Conservation (phyloP, 768 basidiomycete genomes). For the Coprinellus aureogranulatus region DNA sequence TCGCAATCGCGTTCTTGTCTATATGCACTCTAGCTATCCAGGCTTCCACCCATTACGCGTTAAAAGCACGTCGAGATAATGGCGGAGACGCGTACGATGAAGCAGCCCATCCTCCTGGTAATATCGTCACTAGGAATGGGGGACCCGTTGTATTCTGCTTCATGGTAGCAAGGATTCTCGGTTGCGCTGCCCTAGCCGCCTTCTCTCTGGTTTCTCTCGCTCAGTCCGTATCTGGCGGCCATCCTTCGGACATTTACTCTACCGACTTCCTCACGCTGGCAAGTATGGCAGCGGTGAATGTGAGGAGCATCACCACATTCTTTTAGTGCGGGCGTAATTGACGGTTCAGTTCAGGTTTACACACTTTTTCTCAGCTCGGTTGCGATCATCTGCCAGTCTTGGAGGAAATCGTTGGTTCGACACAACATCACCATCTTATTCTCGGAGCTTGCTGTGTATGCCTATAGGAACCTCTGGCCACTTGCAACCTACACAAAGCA, state of each 20-base stretch:
- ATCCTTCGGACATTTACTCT: neutral
- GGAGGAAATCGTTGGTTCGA: neutral
- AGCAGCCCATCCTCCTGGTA: neutral
- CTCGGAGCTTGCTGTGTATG: conserved; percentile 40
- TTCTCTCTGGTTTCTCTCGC: neutral
- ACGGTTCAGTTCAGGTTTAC: conserved; percentile 7
- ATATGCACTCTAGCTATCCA: neutral
- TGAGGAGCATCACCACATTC: neutral
- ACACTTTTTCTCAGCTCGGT: conserved; percentile 7
- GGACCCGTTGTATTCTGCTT: neutral
- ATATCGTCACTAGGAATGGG: neutral
- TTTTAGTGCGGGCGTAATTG: neutral
- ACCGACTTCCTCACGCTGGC: neutral
- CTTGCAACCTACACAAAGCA: conserved; percentile 42
- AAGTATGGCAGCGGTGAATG: neutral
- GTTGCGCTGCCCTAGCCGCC: neutral
- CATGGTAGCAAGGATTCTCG: neutral
- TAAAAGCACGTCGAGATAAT: neutral
- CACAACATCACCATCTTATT: conserved; percentile 28
- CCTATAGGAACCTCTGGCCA: conserved; percentile 56
- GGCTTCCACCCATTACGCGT: neutral
- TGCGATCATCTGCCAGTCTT: neutral
- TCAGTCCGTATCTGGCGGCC: neutral
- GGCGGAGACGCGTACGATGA: neutral
- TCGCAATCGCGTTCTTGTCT: neutral